Percentiles rank a stretch among this genome's conserved stretches.
These are phyloP conservation scores for Lyophyllum atratum DNA, from an alignment of 768 basidiomycete species.

Conservation along the genomic window DNA sequence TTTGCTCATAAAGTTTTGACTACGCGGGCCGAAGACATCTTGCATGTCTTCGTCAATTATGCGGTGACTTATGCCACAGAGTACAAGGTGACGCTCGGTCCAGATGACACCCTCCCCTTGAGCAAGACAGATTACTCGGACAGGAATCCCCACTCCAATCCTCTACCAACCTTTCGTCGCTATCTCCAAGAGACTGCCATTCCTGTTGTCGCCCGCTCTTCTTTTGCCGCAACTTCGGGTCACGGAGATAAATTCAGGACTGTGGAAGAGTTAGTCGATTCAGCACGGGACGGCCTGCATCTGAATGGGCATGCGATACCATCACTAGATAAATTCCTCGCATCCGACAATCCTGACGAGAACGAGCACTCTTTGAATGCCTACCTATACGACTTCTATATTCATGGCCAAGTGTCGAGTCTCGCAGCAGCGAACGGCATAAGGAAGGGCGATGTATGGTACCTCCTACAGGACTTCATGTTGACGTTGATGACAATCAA, in stretches of 20 bases:
- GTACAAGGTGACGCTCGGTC: slow-evolving; percentile 36
- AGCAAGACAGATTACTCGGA: neutral
- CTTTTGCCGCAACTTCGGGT: slow-evolving; percentile 70
- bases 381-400: slow-evolving; percentile 69
- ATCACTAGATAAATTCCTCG: slow-evolving; percentile 40
- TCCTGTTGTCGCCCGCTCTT: slow-evolving; percentile 48
- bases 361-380: slow-evolving; percentile 50
- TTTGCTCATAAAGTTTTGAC: slow-evolving; percentile 35
- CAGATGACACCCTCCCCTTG: slow-evolving; percentile 42
- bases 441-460: slow-evolving; percentile 67
- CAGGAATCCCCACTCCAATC: neutral
- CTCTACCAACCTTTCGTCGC: slow-evolving; percentile 28
- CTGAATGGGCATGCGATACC: slow-evolving; percentile 65
- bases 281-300: slow-evolving; percentile 53
- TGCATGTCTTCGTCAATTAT: slow-evolving; percentile 57
- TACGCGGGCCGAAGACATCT: slow-evolving; percentile 49
- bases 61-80: slow-evolving; percentile 50
- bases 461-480: slow-evolving; percentile 57
- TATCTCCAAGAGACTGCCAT: slow-evolving; percentile 41
- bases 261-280: slow-evolving; percentile 52
- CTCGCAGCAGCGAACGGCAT: slow-evolving; percentile 57
- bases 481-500: slow-evolving; percentile 52
- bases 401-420: slow-evolving; percentile 57
- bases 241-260: slow-evolving; percentile 55
- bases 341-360: neutral